A percentile compares a stretch with the other conserved stretches of the same genome.
phyloP scores from a whole-genome alignment of 768 basidiomycete species.

The Rhodocollybia butyracea region DNA sequence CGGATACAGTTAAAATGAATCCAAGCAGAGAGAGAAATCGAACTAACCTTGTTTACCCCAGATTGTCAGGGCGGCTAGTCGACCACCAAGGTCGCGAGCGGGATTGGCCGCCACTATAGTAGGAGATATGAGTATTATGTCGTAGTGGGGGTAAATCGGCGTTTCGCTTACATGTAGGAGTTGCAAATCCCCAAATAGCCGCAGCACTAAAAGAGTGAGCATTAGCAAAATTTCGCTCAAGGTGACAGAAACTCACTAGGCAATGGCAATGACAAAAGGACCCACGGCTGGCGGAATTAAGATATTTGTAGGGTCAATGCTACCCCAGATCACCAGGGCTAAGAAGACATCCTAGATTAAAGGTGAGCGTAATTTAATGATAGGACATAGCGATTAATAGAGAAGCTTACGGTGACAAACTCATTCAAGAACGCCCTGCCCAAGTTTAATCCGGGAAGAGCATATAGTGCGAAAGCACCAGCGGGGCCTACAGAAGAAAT shows the following conservation, averaged over 20 bases:
- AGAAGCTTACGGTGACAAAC: constrained; percentile 48
- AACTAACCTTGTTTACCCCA: constrained; percentile 26
- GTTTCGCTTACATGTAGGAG: constrained; percentile 39
- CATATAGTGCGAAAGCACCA: constrained; percentile 55
- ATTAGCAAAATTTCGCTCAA: background rate
- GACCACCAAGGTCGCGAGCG: constrained; percentile 66
- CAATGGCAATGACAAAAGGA: constrained; percentile 51
- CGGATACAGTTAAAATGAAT: background rate
- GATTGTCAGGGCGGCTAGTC: constrained; percentile 57
- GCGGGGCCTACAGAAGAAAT: no score
- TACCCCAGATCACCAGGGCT: constrained; percentile 48
- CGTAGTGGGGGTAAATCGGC: background rate
- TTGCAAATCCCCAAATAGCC: constrained; percentile 59
- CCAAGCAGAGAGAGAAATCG: background rate
- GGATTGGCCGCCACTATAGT: constrained; percentile 56
- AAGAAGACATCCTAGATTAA: constrained; percentile 41
- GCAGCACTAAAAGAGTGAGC: constrained; percentile 35
- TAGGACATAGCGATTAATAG: no score
- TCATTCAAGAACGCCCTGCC: constrained; percentile 51
- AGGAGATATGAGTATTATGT: no score
- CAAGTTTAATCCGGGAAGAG: constrained; percentile 40
- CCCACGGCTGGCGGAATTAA: constrained; percentile 49
- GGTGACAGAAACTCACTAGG: constrained; percentile 47
- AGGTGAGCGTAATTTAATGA: no score
- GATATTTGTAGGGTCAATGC: constrained; percentile 56